Conservation (phyloP, 352 stramenopile species). For the Pythium dissotocum region DNA sequence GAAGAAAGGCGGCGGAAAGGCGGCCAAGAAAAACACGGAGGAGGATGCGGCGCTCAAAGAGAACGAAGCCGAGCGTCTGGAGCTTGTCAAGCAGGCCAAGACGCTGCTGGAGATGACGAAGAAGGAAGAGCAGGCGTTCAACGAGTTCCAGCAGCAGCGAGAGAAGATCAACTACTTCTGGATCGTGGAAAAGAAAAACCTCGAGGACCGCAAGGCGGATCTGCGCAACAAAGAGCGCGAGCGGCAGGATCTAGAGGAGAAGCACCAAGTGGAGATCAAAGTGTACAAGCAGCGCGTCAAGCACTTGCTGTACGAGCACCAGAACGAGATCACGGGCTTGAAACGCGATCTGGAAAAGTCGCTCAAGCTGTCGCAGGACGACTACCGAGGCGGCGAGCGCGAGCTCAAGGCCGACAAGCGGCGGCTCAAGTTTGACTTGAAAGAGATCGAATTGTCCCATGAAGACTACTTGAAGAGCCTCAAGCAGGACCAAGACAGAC, state of each 20-base stretch:
- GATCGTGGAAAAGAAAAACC: slow-evolving; percentile 96
- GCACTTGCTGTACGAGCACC: slow-evolving; percentile 94
- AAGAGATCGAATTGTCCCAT: slow-evolving; percentile 91
- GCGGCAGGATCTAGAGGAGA: slow-evolving; percentile 94
- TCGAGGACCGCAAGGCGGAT: slow-evolving; percentile 92
- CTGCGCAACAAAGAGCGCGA: slow-evolving; percentile 95
- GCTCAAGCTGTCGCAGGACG: slow-evolving; percentile 90
- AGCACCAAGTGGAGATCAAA: slow-evolving; percentile 96
- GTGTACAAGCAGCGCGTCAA: slow-evolving; percentile 97
- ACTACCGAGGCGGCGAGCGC: slow-evolving; percentile 83
- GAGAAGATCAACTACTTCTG: slow-evolving; percentile 98
- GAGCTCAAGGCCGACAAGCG: slow-evolving; percentile 91
- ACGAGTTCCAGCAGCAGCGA: slow-evolving; percentile 95
- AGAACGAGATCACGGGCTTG: slow-evolving; percentile 90
- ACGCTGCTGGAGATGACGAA: slow-evolving; percentile 75
- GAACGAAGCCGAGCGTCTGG: slow-evolving; percentile 66
- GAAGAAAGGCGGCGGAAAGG: slow-evolving; percentile 55
- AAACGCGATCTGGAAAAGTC: slow-evolving; percentile 91
- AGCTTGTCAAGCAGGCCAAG: slow-evolving; percentile 80
- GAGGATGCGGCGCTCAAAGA: slow-evolving; percentile 63
- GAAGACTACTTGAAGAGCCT: slow-evolving; percentile 92
- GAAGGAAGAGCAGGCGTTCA: slow-evolving; percentile 92
- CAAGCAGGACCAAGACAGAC: slow-evolving; percentile 92
- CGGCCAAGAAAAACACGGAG: slow-evolving; percentile 46
- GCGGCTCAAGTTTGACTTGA: slow-evolving; percentile 87